Evolutionary conservation across 2,329 filamentous ascomycete species (phyloP).

Genomic region (Pseudogymnoascus sp.): DNA sequence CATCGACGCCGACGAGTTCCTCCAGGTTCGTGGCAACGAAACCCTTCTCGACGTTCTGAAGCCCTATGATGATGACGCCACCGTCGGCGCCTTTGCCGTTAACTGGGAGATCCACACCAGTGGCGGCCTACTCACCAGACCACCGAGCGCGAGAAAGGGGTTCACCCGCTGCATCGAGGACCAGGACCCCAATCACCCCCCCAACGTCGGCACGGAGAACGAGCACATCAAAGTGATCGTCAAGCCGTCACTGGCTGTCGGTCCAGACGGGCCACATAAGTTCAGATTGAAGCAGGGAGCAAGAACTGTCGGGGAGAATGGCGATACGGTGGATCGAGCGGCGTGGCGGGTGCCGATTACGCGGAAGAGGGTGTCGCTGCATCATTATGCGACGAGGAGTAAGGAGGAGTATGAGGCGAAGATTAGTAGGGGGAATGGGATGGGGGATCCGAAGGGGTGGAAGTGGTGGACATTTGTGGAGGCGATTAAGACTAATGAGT

Average conservation of each 20-base stretch:
- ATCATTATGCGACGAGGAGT: constrained; percentile 30
- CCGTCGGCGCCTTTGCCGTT: constrained; percentile 26
- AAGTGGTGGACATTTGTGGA: constrained; percentile 21
- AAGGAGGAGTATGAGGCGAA: constrained; percentile 26
- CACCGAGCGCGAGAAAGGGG: constrained; percentile 13
- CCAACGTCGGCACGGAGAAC: constrained; percentile 21
- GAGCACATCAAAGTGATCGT: constrained; percentile 28
- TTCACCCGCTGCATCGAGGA: constrained; percentile 28
- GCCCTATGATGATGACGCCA: constrained; percentile 20
- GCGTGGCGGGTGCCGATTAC: constrained; percentile 25
- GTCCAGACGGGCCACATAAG: constrained; percentile 19
- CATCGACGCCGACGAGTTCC: constrained; percentile 27
- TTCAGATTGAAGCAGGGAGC: constrained; percentile 17
- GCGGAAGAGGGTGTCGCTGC: constrained; percentile 23
- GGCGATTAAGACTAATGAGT: constrained; percentile 18
- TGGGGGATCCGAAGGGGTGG: constrained; percentile 20
- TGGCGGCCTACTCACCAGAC: constrained; percentile 20
- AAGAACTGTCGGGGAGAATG: constrained; percentile 23
- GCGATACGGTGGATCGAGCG: constrained; percentile 16
- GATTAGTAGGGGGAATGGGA: constrained; percentile 22
- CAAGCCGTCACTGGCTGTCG: constrained; percentile 19
- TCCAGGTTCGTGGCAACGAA: constrained; percentile 18
- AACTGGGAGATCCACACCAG: constrained; percentile 29
- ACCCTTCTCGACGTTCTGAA: constrained; percentile 23
- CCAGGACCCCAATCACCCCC: constrained; percentile 9